A percentile compares a stretch with the other conserved stretches of the same genome.
These are phyloP conservation scores for Berberis thunbergii DNA, from an alignment of 164 flowering plant genomes.

Conservation along the genomic window DNA sequence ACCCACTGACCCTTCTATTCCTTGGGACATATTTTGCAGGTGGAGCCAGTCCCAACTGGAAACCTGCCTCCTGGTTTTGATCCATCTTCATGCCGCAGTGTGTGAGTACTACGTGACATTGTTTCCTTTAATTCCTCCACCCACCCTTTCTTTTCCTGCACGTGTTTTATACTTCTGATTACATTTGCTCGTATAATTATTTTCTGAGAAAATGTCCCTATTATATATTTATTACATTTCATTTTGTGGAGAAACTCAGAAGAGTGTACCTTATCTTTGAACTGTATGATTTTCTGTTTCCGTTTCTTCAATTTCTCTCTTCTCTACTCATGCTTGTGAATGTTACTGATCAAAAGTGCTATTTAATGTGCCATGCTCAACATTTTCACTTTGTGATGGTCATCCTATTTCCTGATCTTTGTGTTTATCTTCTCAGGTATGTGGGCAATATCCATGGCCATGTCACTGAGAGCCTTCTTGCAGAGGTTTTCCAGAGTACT, in stretches of 20 bases:
- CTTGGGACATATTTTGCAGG: constrained; percentile 44
- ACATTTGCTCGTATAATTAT: no score
- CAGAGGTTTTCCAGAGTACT: constrained; percentile 86
- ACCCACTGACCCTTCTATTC: no score
- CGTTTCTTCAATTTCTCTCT: background rate
- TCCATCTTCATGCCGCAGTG: constrained; percentile 94
- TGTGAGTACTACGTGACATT: constrained; percentile 46
- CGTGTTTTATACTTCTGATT: constrained; percentile 3
- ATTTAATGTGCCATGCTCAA: background rate
- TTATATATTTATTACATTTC: background rate
- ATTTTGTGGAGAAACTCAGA: background rate
- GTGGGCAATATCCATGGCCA: constrained; percentile 92
- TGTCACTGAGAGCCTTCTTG: constrained; percentile 92
- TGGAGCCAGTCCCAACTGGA: constrained; percentile 98
- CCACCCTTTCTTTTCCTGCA: constrained; percentile 13
- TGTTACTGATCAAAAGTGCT: background rate
- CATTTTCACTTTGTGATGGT: background rate
- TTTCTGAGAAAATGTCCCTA: background rate
- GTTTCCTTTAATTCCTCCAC: background rate
- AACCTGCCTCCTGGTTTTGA: constrained; percentile 99
- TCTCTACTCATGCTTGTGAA: background rate
- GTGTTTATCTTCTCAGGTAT: constrained; percentile 50
- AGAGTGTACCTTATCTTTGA: no score
- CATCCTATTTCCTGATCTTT: background rate
- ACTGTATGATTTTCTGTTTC: no score